Evolutionary conservation across 2,329 filamentous ascomycete species (phyloP).

Genomic region (Fragosphaeria purpurea): DNA sequence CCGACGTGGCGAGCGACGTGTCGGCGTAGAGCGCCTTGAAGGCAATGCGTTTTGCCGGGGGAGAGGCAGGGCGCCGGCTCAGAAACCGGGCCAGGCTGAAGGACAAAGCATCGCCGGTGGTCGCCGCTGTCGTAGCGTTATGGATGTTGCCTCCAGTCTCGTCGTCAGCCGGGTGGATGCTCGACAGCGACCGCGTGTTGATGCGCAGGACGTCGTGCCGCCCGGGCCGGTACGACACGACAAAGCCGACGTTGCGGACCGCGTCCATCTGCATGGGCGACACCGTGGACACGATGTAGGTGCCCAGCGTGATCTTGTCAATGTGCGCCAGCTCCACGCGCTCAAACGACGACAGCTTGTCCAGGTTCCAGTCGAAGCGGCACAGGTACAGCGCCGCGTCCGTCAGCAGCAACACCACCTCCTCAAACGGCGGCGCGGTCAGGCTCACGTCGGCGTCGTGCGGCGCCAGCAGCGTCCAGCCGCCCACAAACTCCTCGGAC

Average conservation of each 20-base stretch:
- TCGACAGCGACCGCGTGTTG: constrained; percentile 75
- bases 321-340: constrained; percentile 69
- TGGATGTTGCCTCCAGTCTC: constrained; percentile 12
- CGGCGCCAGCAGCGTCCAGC: constrained; percentile 81
- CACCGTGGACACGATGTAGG: constrained; percentile 84
- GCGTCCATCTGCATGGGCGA: constrained; percentile 69
- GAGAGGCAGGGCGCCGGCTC: constrained; percentile 24
- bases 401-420: constrained; percentile 79
- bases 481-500: constrained; percentile 75
- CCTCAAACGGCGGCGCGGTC: constrained; percentile 67
- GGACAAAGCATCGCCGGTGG: constrained; percentile 16
- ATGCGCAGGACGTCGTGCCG: constrained; percentile 63
- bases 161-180: constrained; percentile 18
- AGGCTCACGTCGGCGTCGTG: constrained; percentile 54
- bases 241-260: constrained; percentile 70
- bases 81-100: constrained; percentile 31
- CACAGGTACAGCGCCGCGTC: constrained; percentile 79
- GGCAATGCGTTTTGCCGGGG: constrained; percentile 31
- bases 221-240: constrained; percentile 65
- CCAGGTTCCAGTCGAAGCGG: constrained; percentile 86
- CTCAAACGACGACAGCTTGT: constrained; percentile 91
- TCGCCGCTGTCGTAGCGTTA: constrained; percentile 9
- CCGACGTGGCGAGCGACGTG: constrained; percentile 31
- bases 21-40: constrained; percentile 46
- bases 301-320: constrained; percentile 62